phyloP scores from a whole-genome alignment of 805 yeast species.

The Candida sonorensis region DNA sequence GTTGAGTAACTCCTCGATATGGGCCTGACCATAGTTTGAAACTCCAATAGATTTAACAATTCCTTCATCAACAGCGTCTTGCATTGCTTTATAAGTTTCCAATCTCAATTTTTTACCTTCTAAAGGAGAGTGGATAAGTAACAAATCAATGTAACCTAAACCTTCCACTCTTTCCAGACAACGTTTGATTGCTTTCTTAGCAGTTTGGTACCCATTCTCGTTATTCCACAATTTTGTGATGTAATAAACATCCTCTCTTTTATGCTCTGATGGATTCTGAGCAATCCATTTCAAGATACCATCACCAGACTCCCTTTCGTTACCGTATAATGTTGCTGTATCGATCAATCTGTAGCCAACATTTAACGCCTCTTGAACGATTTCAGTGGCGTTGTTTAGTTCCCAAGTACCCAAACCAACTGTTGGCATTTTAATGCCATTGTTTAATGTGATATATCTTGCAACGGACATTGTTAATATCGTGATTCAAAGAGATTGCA shows the following conservation, averaged over 20 bases:
- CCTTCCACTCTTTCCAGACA: constrained; percentile 46
- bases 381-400: constrained; percentile 28
- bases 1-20: constrained; percentile 50
- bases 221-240: constrained; percentile 73
- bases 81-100: constrained; percentile 67
- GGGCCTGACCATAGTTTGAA: constrained; percentile 60
- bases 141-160: constrained; percentile 64
- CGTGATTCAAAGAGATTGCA: no score
- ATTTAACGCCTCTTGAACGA: constrained; percentile 37
- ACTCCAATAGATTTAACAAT: constrained; percentile 66
- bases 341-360: constrained; percentile 42
- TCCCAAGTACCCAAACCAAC: constrained; percentile 48
- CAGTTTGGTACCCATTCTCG: constrained; percentile 51
- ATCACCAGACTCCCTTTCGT: constrained; percentile 42
- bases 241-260: constrained; percentile 48
- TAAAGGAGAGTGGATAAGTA: constrained; percentile 61
- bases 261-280: constrained; percentile 30
- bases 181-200: constrained; percentile 50
- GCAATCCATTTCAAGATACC: constrained; percentile 37
- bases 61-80: constrained; percentile 59
- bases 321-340: constrained; percentile 41
- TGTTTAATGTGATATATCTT: constrained; percentile 35
- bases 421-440: constrained; percentile 45
- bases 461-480: constrained; percentile 6
- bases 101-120: constrained; percentile 41